phyloP scores from a whole-genome alignment of 495 filamentous ascomycete genomes.

The Aspergillus cristatus region DNA sequence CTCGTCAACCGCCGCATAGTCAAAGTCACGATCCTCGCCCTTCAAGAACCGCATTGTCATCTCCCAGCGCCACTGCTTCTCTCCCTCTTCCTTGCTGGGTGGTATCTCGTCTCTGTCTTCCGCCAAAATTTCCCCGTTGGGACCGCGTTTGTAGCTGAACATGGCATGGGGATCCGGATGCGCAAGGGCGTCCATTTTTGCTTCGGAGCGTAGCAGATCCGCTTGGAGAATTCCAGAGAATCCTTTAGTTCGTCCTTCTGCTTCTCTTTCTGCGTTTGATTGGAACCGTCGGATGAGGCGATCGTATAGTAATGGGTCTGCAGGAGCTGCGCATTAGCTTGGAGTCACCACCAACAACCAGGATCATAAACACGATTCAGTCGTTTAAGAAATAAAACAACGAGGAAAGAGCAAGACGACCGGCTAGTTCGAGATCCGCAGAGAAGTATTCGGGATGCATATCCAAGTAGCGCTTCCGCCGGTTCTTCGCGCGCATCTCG shows the following conservation, averaged over 20 bases:
- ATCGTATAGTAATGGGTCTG: constrained; percentile 76
- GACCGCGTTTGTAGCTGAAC: constrained; percentile 36
- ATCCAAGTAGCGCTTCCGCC: constrained; percentile 57
- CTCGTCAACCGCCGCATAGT: constrained; percentile 58
- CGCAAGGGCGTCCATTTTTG: constrained; percentile 53
- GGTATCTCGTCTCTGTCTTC: constrained; percentile 52
- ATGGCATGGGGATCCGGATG: constrained; percentile 45
- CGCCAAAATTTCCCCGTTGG: constrained; percentile 45
- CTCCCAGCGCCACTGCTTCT: constrained; percentile 55
- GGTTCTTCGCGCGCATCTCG: constrained; percentile 42
- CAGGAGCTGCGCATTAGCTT: constrained; percentile 23
- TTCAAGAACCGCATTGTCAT: constrained; percentile 61
- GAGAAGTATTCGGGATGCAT: constrained; percentile 56
- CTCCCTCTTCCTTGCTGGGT: constrained; percentile 53
- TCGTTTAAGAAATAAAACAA: constrained; percentile 6
- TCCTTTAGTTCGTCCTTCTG: constrained; percentile 59
- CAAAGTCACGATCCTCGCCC: constrained; percentile 68
- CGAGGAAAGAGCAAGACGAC: constrained; percentile 39
- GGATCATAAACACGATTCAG: neutral
- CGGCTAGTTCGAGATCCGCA: constrained; percentile 53
- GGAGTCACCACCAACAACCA: constrained; percentile 3
- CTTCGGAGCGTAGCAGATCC: constrained; percentile 63
- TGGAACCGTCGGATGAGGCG: constrained; percentile 71
- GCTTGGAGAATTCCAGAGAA: constrained; percentile 66
- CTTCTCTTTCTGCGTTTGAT: constrained; percentile 60